These are phyloP conservation scores for Phytophthora aleatoria DNA, from an alignment of 352 stramenopile genomes.

Conservation along the genomic window DNA sequence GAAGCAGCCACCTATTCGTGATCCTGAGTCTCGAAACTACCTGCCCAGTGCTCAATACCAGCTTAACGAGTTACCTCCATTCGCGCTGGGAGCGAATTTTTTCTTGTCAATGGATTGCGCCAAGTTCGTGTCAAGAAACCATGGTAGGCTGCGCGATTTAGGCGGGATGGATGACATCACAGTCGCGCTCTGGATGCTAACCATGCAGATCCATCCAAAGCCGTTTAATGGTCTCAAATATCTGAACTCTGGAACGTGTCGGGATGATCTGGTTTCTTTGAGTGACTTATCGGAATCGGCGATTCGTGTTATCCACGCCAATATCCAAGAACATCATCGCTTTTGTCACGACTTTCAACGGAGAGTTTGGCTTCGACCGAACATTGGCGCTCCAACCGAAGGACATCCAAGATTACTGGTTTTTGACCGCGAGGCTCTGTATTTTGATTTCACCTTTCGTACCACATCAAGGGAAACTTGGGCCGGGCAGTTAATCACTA, in stretches of 20 bases:
- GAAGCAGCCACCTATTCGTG: neutral
- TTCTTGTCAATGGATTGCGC: conserved; percentile 54
- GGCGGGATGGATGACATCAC: conserved; percentile 46
- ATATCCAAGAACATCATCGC: neutral
- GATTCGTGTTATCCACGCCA: neutral
- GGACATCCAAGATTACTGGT: neutral
- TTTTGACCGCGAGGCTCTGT: neutral
- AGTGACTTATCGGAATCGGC: neutral
- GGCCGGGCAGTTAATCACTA: neutral
- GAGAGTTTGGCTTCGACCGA: neutral
- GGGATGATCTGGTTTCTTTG: neutral
- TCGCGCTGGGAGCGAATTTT: conserved; percentile 50
- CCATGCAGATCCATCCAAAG: conserved; percentile 12
- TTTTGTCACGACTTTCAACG: neutral
- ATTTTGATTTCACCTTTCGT: neutral
- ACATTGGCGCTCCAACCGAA: neutral
- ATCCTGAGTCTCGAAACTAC: neutral
- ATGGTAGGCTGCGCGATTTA: conserved; percentile 21
- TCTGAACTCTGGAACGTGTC: neutral
- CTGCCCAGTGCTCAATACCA: conserved; percentile 30
- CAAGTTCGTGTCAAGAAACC: conserved; percentile 43
- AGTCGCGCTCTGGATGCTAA: conserved; percentile 49
- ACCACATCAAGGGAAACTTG: neutral
- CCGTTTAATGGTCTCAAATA: conserved; percentile 2
- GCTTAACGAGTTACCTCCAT: conserved; percentile 38